Evolutionary conservation across 1,139 yeast species (phyloP).

Genomic region (Saccharomyces hybrid): DNA sequence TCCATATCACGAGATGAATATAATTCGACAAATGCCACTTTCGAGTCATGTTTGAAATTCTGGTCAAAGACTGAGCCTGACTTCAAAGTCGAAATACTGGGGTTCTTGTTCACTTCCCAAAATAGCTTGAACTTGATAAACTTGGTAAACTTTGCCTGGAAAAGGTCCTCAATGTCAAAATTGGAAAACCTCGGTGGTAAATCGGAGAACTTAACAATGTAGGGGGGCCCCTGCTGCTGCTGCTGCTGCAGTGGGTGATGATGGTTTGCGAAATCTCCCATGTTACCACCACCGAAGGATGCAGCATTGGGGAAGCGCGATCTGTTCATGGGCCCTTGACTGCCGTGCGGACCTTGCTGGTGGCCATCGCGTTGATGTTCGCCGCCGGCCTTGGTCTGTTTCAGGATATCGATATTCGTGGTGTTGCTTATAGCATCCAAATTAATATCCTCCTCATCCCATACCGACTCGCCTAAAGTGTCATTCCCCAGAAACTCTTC

Average conservation of each 20-base stretch:
- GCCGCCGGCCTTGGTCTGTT: constrained; percentile 8
- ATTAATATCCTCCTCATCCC: constrained; percentile 30
- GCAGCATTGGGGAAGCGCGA: constrained; percentile 9
- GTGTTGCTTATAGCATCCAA: constrained; percentile 24
- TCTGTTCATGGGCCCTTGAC: not conserved
- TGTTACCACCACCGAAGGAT: constrained; percentile 5
- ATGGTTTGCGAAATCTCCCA: constrained; percentile 3
- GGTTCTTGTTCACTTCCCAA: constrained; percentile 35
- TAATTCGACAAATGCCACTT: constrained; percentile 57
- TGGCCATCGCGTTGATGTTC: not conserved
- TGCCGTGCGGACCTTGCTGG: not conserved
- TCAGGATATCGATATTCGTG: constrained; percentile 24
- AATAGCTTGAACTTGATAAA: constrained; percentile 35
- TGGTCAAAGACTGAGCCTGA: constrained; percentile 26
- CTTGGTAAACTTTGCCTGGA: constrained; percentile 33
- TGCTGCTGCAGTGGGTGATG: constrained; percentile 3
- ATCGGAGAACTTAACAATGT: constrained; percentile 47
- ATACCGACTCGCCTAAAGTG: constrained; percentile 29
- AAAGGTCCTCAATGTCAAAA: constrained; percentile 32
- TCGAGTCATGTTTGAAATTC: constrained; percentile 34
- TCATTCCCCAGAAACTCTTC: constrained; percentile 33
- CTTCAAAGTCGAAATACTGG: constrained; percentile 21
- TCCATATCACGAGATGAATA: constrained; percentile 41
- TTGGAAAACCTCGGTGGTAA: constrained; percentile 38
- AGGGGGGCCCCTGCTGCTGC: constrained; percentile 41